phyloP scores from a whole-genome alignment of 2,329 filamentous ascomycete species.

The Diaporthe sp. region DNA sequence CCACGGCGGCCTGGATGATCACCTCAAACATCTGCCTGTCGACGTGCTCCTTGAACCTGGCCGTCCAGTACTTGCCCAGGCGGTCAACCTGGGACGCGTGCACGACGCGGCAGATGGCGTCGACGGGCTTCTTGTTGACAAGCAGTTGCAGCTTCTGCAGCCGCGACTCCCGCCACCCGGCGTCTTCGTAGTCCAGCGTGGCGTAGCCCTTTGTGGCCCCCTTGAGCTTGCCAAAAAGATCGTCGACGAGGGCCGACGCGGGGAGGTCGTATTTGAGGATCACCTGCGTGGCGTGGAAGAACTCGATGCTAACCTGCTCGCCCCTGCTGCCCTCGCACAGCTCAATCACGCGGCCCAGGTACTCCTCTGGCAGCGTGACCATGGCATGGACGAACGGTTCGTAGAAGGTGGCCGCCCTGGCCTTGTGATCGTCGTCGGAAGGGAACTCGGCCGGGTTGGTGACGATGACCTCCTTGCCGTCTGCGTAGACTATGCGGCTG shows the following conservation, averaged over 20 bases:
- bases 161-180: constrained; percentile 84
- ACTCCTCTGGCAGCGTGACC: constrained; percentile 92
- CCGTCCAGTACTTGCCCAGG: constrained; percentile 89
- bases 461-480: constrained; percentile 84
- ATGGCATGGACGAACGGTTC: constrained; percentile 84
- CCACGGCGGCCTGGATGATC: constrained; percentile 91
- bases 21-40: constrained; percentile 97
- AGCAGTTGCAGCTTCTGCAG: constrained; percentile 92
- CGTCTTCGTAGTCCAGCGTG: constrained; percentile 96
- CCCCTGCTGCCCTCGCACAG: constrained; percentile 92
- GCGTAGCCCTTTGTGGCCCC: constrained; percentile 95
- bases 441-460: constrained; percentile 92
- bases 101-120: constrained; percentile 92
- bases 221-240: constrained; percentile 97
- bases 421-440: constrained; percentile 68
- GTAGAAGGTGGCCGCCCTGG: constrained; percentile 60
- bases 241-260: constrained; percentile 90
- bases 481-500: constrained; percentile 84
- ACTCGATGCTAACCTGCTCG: constrained; percentile 87
- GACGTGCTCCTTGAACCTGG: constrained; percentile 97
- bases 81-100: constrained; percentile 86
- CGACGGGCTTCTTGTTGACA: constrained; percentile 93
- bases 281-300: constrained; percentile 92
- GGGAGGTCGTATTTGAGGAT: constrained; percentile 95
- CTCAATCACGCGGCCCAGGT: constrained; percentile 94